phyloP scores from a whole-genome alignment of 208 protist genomes.

The Acanthamoeba triangularis region DNA sequence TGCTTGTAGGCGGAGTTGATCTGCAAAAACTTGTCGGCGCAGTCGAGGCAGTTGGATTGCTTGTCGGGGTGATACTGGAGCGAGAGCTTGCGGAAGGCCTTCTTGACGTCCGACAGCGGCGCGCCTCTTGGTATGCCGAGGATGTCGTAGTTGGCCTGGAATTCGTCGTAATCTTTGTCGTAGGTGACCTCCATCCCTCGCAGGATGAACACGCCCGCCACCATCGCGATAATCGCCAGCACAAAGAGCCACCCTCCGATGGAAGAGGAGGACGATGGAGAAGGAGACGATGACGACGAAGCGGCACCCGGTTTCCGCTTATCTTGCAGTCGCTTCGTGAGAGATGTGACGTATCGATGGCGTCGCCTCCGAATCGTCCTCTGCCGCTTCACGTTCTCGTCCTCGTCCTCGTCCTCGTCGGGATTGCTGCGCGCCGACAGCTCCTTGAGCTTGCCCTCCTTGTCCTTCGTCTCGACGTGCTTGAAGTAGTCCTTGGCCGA shows the following conservation, averaged over 20 bases:
- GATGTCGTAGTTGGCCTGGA: constrained; percentile 60
- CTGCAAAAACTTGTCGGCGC: neutral
- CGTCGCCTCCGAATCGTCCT: constrained; percentile 48
- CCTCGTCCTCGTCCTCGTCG: neutral
- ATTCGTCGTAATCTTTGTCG: constrained; percentile 66
- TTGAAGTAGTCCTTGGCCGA: constrained; percentile 69
- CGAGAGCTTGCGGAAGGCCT: constrained; percentile 48
- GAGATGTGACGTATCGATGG: constrained; percentile 8
- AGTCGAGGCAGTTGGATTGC: neutral
- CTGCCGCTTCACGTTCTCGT: neutral
- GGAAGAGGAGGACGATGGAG: neutral
- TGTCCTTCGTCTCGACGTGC: constrained; percentile 10
- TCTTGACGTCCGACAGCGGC: constrained; percentile 9
- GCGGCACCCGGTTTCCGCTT: neutral
- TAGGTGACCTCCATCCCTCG: constrained; percentile 14
- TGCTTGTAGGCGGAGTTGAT: constrained; percentile 44
- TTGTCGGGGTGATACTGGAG: constrained; percentile 52
- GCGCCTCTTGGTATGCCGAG: constrained; percentile 24
- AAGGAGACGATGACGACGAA: neutral
- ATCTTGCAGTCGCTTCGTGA: constrained; percentile 15
- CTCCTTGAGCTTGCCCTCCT: neutral
- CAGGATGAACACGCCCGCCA: constrained; percentile 3
- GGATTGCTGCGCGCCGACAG: neutral
- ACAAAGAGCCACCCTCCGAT: neutral
- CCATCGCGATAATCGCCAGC: constrained; percentile 20